Evolutionary conservation across 164 flowering plant species (phyloP), one percentile per base, ranked within the genome.

Genomic region (Sedum album): DNA sequence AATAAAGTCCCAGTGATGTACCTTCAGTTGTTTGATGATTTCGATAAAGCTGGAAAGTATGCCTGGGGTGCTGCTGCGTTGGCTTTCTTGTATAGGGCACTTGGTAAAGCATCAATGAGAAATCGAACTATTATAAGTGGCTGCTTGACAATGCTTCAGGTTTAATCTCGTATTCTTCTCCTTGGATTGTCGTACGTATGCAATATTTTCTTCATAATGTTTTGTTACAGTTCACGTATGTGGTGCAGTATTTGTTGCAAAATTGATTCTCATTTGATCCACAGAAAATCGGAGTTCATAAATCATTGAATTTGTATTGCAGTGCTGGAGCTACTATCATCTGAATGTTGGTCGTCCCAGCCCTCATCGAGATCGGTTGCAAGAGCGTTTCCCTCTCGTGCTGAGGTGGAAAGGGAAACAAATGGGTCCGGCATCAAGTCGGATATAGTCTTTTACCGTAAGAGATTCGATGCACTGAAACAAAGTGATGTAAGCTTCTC

Each of bases 11-110:
- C 92, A 36, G 89, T 87, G 6, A 85, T 87, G 88, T 87, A 85
- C 71, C 84, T 87, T 51, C 92, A 87, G 0, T 71, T 87, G 69
- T 85, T 87, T 72, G 92, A 79, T 73, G 69, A 85, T 80, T 87
- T 87, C 73, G 85, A 82, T 9, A 77, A 73, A 49, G 79, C 83
- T 69, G 92, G 89, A 65, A 79, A 61, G 51, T 84, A 80, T 77
- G 92, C 92, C 0, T 87, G 92, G 92, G 92, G 92, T 60, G 88
- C 92, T 30, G 92, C 89, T 8, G 85, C 92, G 42, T 72, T 87
- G 74, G 82, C 88, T 20, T 87, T 87, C 74, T 73, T 87, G 70
- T 87, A 87, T 61, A 80, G 92, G 67, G 88, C 92, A n/a, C 89
- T 87, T 41, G 89, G 92, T 6, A 87, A 87, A 78, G 92, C 92